Conservation (phyloP, 2,329 filamentous ascomycete species). For the Aspergillus transmontanensis region DNA sequence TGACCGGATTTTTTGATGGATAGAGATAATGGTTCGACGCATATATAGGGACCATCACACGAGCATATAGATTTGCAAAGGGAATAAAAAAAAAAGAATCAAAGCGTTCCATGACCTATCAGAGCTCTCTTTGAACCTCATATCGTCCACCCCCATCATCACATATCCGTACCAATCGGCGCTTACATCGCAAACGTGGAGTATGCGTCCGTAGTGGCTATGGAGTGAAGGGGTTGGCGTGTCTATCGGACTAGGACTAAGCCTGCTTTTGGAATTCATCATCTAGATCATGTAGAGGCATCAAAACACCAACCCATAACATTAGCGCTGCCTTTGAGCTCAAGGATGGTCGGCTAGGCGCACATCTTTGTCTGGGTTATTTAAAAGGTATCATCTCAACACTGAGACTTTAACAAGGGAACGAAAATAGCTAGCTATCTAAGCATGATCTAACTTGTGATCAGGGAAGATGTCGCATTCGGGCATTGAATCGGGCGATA, state of each 20-base stretch:
- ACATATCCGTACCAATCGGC: constrained; percentile 16
- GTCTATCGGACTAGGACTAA: constrained; percentile 24
- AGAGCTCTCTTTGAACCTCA: constrained; percentile 48
- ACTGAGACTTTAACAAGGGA: neutral
- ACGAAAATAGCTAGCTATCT: neutral
- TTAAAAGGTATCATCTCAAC: neutral
- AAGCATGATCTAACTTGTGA: neutral
- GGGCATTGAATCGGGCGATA: constrained; percentile 41
- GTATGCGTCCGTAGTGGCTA: constrained; percentile 33
- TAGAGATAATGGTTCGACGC: constrained; percentile 18
- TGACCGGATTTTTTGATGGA: constrained; percentile 15
- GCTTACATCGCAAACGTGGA: constrained; percentile 34
- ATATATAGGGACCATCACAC: constrained; percentile 10
- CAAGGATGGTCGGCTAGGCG: neutral
- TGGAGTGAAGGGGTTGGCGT: constrained; percentile 9
- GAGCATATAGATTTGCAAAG: constrained; percentile 6
- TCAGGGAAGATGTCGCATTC: constrained; percentile 25
- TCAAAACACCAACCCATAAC: neutral
- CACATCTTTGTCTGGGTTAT: neutral
- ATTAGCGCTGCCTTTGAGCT: neutral
- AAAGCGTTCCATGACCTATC: constrained; percentile 29
- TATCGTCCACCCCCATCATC: constrained; percentile 13
- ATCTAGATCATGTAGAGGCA: constrained; percentile 25
- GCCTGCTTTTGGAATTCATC: constrained; percentile 37
- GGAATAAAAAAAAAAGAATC: constrained; percentile 11